phyloP scores from a whole-genome alignment of 2,329 filamentous ascomycete genomes.

The Colletotrichum salicis region DNA sequence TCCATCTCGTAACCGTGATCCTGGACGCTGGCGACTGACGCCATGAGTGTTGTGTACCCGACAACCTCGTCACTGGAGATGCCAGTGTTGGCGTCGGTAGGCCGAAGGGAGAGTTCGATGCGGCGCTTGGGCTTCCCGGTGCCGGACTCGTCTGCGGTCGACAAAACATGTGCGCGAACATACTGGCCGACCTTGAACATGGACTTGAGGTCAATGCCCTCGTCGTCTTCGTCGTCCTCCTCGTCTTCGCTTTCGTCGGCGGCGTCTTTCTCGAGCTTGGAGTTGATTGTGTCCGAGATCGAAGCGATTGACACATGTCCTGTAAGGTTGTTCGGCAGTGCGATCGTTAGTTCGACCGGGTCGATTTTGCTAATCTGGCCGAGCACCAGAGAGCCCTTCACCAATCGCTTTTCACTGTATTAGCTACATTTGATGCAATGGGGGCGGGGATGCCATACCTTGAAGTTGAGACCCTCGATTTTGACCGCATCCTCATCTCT shows the following conservation, averaged over 20 bases:
- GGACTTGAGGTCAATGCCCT: conserved; percentile 76
- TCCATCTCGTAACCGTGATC: conserved; percentile 97
- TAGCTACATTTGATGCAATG: conserved; percentile 40
- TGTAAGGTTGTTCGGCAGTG: conserved; percentile 90
- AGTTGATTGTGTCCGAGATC: conserved; percentile 83
- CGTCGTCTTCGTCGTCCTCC: conserved; percentile 60
- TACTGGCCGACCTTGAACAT: conserved; percentile 90
- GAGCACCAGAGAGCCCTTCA: conserved; percentile 86
- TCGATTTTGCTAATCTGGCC: conserved; percentile 88
- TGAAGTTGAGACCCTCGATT: conserved; percentile 89
- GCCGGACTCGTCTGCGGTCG: conserved; percentile 75
- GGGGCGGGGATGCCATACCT: conserved; percentile 62
- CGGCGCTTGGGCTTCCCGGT: conserved; percentile 76
- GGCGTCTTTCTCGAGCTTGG: conserved; percentile 77
- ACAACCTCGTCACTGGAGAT: conserved; percentile 79
- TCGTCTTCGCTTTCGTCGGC: conserved; percentile 65
- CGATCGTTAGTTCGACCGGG: conserved; percentile 79
- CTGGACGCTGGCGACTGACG: conserved; percentile 89
- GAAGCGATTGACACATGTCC: conserved; percentile 92
- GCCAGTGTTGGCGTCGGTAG: conserved; percentile 80
- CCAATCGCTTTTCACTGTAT: conserved; percentile 71
- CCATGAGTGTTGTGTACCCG: conserved; percentile 82
- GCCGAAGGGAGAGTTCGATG: conserved; percentile 88
- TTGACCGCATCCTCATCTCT: conserved; percentile 70
- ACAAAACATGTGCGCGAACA: conserved; percentile 83